These are phyloP conservation scores for Tausonia pullulans DNA, from an alignment of 1,284 basidiomycete genomes.

Conservation along the genomic window DNA sequence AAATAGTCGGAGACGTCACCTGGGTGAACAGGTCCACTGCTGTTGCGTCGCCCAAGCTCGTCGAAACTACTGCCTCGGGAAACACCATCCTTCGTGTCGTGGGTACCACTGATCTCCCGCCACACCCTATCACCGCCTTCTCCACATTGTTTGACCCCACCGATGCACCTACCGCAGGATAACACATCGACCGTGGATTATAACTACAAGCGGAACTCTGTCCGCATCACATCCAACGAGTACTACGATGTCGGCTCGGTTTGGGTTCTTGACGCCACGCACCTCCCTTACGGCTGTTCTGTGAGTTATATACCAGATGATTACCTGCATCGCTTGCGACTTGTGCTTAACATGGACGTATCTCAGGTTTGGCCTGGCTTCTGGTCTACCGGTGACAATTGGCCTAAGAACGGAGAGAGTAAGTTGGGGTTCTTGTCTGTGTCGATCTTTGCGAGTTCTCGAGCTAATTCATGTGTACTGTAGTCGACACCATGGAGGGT, in stretches of 20 bases:
- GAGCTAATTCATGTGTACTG: constrained; percentile 26
- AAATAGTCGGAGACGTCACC: constrained; percentile 19
- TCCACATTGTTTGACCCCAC: neutral
- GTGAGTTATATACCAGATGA: constrained; percentile 32
- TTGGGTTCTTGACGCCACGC: constrained; percentile 54
- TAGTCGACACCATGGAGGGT: constrained; percentile 1
- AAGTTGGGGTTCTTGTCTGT: constrained; percentile 23
- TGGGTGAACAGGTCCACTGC: constrained; percentile 24
- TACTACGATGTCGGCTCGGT: constrained; percentile 52
- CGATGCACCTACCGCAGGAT: constrained; percentile 36
- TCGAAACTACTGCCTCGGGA: constrained; percentile 31
- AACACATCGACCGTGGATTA: constrained; percentile 47
- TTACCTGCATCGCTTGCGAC: neutral
- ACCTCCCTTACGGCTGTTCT: constrained; percentile 55
- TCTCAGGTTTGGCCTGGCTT: neutral
- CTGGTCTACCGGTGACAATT: constrained; percentile 4
- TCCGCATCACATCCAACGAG: constrained; percentile 52
- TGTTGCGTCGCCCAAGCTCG: constrained; percentile 31
- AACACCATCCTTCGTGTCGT: constrained; percentile 26
- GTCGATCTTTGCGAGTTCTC: constrained; percentile 23
- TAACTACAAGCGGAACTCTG: constrained; percentile 56
- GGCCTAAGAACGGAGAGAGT: constrained; percentile 16
- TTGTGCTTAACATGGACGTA: neutral
- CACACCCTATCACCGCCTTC: too few relatives aligned
- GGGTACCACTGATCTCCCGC: constrained; percentile 19